Base-by-base conservation (phyloP, 1,139 yeast genomes). In the Nematodospora anomalae region DNA sequence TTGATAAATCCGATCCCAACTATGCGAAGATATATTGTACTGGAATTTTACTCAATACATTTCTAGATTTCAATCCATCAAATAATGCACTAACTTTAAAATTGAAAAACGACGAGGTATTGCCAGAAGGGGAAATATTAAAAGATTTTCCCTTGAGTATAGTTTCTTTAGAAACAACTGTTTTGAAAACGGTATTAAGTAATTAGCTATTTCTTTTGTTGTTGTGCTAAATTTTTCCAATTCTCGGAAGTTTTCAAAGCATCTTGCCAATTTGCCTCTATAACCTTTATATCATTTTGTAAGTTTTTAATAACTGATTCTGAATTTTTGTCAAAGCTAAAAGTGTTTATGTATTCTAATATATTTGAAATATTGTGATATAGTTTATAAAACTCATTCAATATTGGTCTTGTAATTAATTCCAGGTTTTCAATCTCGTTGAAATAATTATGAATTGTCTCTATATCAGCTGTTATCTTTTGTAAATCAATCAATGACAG, bases 181-280 rank as follows among this genome's bases (percentile, higher is more conserved):
- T 62, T 9, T 43, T 60, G 32, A 48, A 49, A 22, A 49, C n/a
- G 4, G 5, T 11, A 26, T 16, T 9, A 6, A 13, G 16, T 7
- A 12, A 9, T 12, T 26, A 13, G 20, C n/a, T n/a, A 6, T 8
- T 15, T 3, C 23, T 28, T 26, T 25, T 29, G 29, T 12, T 9
- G 28, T 14, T 34, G 31, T 9, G 43, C 46, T 21, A 44, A 21
- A n/a, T 51, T 55, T 37, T 67, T 68, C 79, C 79, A 74, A 40
- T 67, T 64, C 26, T 74, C 79, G 25, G 71, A 59, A 1, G 76
- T 69, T 32, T 61, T 64, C 42, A 73, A 55, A 0, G 79, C 74
- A 29, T 64, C 65, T 34, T 68, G 60, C 67, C 76, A 65, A 43
- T 71, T 73, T 28, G 57, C 52, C 16, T 61, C 62, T 36, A 71